Evolutionary conservation across 2,329 filamentous ascomycete species (phyloP).

Genomic region (Pyrenochaeta sp.): DNA sequence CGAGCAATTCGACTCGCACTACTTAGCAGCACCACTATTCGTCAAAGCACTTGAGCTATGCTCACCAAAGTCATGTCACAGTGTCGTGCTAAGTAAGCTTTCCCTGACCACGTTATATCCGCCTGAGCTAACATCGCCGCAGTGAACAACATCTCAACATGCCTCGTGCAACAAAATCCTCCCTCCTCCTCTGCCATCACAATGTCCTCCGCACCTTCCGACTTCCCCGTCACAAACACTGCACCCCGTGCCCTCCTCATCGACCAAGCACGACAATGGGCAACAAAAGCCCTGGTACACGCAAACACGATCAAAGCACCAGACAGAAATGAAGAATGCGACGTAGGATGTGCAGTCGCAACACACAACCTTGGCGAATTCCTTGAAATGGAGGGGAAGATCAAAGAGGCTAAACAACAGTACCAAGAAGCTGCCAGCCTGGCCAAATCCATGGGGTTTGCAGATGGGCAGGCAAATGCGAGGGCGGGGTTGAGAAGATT

Average conservation of each 20-base stretch:
- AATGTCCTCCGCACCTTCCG: slow-evolving; percentile 45
- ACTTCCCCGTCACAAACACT: slow-evolving; percentile 47
- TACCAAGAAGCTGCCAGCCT: slow-evolving; percentile 75
- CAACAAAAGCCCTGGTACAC: slow-evolving; percentile 75
- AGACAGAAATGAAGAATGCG: slow-evolving; percentile 78
- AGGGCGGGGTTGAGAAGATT: slow-evolving; percentile 51
- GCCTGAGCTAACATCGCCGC: slow-evolving; percentile 16
- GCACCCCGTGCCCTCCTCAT: slow-evolving; percentile 69
- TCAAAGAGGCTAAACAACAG: slow-evolving; percentile 69
- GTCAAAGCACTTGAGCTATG: slow-evolving; percentile 81
- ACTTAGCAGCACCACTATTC: slow-evolving; percentile 85
- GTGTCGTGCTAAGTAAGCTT: slow-evolving; percentile 75
- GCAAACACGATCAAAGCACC: slow-evolving; percentile 71
- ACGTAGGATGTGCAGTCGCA: slow-evolving; percentile 81
- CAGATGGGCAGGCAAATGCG: slow-evolving; percentile 55
- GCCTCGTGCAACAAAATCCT: slow-evolving; percentile 71
- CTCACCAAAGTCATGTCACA: slow-evolving; percentile 73
- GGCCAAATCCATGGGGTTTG: slow-evolving; percentile 58
- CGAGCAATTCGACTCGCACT: slow-evolving; percentile 75
- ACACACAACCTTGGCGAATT: slow-evolving; percentile 90
- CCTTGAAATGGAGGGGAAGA: slow-evolving; percentile 75
- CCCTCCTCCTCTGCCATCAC: slow-evolving; percentile 40
- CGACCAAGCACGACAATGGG: slow-evolving; percentile 78
- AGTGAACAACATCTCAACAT: slow-evolving; percentile 84
- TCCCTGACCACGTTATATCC: neutral